These are phyloP conservation scores for Talaromyces albobiverticillius DNA, from an alignment of 2,329 filamentous ascomycete genomes.

Conservation along the genomic window DNA sequence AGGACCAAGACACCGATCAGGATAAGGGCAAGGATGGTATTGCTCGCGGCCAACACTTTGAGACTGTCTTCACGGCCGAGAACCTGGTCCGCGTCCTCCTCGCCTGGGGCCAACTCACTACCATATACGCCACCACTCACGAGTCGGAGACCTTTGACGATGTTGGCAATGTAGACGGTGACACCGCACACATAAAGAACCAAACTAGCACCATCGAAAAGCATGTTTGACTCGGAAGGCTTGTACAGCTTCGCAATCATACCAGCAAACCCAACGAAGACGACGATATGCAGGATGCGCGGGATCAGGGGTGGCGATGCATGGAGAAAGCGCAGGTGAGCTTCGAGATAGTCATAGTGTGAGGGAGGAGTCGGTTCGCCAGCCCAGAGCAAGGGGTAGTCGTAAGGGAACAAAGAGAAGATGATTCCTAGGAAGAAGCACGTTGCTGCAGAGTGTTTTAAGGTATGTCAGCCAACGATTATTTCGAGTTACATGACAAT, in stretches of 20 bases:
- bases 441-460: constrained; percentile 56
- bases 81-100: constrained; percentile 61
- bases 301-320: constrained; percentile 86
- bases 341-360: constrained; percentile 83
- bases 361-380: constrained; percentile 39
- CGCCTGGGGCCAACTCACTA: constrained; percentile 34
- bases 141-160: constrained; percentile 87
- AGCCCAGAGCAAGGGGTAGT: constrained; percentile 50
- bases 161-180: constrained; percentile 92
- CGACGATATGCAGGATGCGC: constrained; percentile 90
- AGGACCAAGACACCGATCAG: constrained; percentile 86
- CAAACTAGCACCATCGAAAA: constrained; percentile 77
- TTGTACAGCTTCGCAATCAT: constrained; percentile 95
- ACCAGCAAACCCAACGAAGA: constrained; percentile 81
- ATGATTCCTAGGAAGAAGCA: constrained; percentile 98
- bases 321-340: constrained; percentile 87
- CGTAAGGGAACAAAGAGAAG: constrained; percentile 94
- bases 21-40: constrained; percentile 92
- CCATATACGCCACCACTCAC: constrained; percentile 71
- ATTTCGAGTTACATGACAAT: neutral
- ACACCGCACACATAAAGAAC: constrained; percentile 80
- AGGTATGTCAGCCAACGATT: constrained; percentile 1
- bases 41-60: constrained; percentile 86
- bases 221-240: constrained; percentile 87
- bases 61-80: constrained; percentile 84